These are phyloP conservation scores for Penicillium sp. DNA, from an alignment of 2,329 filamentous ascomycete genomes.

Conservation along the genomic window DNA sequence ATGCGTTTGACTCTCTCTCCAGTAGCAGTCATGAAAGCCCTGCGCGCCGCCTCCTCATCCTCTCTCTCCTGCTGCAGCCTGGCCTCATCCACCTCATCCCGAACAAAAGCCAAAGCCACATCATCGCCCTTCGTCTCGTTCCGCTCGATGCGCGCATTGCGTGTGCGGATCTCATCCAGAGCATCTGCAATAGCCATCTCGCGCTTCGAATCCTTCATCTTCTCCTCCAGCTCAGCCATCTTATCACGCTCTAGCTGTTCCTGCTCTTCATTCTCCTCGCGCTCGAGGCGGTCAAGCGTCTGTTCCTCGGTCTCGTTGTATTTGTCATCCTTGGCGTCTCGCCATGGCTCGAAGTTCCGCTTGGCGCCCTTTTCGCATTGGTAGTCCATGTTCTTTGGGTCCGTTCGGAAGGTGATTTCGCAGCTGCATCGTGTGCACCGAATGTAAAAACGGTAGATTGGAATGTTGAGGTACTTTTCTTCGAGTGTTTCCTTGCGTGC, in stretches of 20 bases:
- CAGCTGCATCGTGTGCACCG: conserved; percentile 78
- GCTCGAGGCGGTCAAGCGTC: conserved; percentile 74
- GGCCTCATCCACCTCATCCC: conserved; percentile 54
- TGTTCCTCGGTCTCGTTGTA: conserved; percentile 78
- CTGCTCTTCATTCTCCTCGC: conserved; percentile 61
- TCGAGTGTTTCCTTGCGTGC: conserved; percentile 87
- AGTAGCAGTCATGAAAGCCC: conserved; percentile 66
- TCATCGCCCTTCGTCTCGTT: conserved; percentile 62
- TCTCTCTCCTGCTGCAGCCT: conserved; percentile 66
- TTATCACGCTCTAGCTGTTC: conserved; percentile 72
- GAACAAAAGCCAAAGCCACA: conserved; percentile 52
- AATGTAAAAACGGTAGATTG: conserved; percentile 86
- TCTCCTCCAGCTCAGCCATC: conserved; percentile 92
- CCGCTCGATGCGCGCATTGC: conserved; percentile 82
- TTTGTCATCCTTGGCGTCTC: conserved; percentile 56
- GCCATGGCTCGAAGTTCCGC: conserved; percentile 90
- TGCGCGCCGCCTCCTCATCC: conserved; percentile 73
- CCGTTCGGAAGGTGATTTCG: conserved; percentile 90
- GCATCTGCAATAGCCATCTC: conserved; percentile 98
- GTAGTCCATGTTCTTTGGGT: conserved; percentile 90
- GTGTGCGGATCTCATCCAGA: conserved; percentile 84
- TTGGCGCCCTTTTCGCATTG: conserved; percentile 74
- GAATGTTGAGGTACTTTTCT: conserved; percentile 81
- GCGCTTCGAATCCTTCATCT: conserved; percentile 83
- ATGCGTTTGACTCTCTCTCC: conserved; percentile 51